These are phyloP conservation scores for Adiantum capillusveneris DNA, from an alignment of 75 land plant species.

Conservation along the genomic window DNA sequence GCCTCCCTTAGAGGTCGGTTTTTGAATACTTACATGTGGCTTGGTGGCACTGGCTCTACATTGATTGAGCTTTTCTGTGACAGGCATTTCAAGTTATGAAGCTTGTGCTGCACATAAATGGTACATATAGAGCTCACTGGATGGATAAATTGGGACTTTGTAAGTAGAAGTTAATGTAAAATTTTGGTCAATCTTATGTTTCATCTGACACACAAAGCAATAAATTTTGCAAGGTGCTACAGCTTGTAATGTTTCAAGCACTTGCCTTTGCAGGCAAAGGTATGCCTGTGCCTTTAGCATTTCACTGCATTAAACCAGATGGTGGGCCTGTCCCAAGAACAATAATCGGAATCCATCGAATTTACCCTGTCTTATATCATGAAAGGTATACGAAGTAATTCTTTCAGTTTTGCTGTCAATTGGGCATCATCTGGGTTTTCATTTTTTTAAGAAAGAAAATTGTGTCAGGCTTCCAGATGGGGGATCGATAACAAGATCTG, in stretches of 20 bases:
- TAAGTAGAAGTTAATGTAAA: no score
- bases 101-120: slow-evolving; percentile 54
- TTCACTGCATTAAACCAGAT: slow-evolving; percentile 55
- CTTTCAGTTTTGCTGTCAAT: not conserved
- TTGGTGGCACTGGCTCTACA: not conserved
- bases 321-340: slow-evolving; percentile 70
- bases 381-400: slow-evolving; percentile 43
- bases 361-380: slow-evolving; percentile 64
- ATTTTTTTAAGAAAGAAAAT: not conserved
- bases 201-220: no score
- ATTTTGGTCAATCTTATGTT: no score
- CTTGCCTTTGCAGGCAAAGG: slow-evolving; percentile 36
- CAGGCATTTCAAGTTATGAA: slow-evolving; percentile 41
- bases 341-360: slow-evolving; percentile 51
- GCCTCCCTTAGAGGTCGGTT: slow-evolving; percentile 59
- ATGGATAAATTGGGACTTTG: slow-evolving; percentile 67
- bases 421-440: no score
- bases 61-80: not conserved
- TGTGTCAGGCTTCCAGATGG: slow-evolving; percentile 44
- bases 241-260: no score
- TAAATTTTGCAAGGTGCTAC: no score
- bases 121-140: slow-evolving; percentile 80
- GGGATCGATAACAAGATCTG: slow-evolving; percentile 47
- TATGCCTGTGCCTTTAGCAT: slow-evolving; percentile 47
- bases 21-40: no score